Evolutionary conservation across 352 stramenopile species (phyloP).

Genomic region (Phytophthora podocarpi): DNA sequence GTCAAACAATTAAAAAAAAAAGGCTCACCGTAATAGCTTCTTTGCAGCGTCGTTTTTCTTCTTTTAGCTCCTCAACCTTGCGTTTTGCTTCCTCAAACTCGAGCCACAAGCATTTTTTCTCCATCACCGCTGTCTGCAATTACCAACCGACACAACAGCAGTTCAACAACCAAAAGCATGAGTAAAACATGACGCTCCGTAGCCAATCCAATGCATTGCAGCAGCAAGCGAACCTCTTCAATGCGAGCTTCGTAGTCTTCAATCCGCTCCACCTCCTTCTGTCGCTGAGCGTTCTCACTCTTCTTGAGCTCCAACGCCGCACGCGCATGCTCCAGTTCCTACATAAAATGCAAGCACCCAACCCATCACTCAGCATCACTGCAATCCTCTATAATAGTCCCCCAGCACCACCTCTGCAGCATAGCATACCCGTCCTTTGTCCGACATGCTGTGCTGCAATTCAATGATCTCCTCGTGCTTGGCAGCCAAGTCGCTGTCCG

Average conservation of each 20-base stretch:
- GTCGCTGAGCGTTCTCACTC: constrained; percentile 77
- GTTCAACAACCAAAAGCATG: not conserved
- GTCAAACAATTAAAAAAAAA: not conserved
- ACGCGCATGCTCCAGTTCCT: constrained; percentile 71
- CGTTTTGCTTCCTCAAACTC: constrained; percentile 80
- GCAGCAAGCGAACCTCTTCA: constrained; percentile 55
- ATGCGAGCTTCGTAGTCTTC: constrained; percentile 81
- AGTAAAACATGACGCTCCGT: not conserved
- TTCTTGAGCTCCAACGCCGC: constrained; percentile 82
- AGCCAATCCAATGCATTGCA: not conserved
- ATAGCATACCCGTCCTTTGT: constrained; percentile 63
- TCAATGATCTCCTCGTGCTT: constrained; percentile 84
- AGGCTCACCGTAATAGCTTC: constrained; percentile 66
- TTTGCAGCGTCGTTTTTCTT: constrained; percentile 69
- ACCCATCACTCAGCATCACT: constrained; percentile 3
- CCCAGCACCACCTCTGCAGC: no score
- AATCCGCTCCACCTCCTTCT: constrained; percentile 87
- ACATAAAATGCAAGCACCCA: not conserved
- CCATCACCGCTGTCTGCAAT: constrained; percentile 74
- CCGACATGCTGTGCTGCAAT: constrained; percentile 71
- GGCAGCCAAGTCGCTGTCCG: constrained; percentile 69
- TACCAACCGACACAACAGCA: not conserved
- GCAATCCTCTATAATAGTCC: no score
- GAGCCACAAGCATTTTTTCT: constrained; percentile 89
- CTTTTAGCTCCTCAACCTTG: constrained; percentile 70